Conservation (phyloP, 2,329 filamentous ascomycete genomes). For the Tolypocladium inflatum region DNA sequence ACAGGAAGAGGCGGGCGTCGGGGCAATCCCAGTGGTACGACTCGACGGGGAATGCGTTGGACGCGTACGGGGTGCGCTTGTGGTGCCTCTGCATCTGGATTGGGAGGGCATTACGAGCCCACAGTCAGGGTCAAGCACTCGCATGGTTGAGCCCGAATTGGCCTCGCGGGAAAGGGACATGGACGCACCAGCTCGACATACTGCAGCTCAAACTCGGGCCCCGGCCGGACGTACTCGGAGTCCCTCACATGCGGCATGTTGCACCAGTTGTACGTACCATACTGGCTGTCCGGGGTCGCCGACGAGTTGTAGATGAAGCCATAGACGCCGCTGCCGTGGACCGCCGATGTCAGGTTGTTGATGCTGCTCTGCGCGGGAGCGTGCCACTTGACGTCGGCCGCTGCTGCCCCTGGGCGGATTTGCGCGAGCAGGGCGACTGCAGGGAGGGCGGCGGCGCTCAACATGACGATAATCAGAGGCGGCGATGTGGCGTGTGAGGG, state of each 20-base stretch:
- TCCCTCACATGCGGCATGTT: slow-evolving; percentile 79
- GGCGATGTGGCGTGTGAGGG: background rate
- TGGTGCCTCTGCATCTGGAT: slow-evolving; percentile 68
- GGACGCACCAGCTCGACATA: slow-evolving; percentile 64
- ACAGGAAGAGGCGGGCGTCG: slow-evolving; percentile 61
- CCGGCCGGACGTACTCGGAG: slow-evolving; percentile 50
- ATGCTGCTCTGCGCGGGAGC: slow-evolving; percentile 44
- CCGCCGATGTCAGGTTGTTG: slow-evolving; percentile 50
- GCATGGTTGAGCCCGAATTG: background rate
- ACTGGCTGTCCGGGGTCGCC: slow-evolving; percentile 40
- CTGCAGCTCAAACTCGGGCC: slow-evolving; percentile 49
- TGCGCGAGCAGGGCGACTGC: background rate
- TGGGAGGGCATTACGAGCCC: background rate
- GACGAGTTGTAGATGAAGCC: slow-evolving; percentile 69
- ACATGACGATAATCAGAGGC: background rate
- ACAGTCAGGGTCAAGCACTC: background rate
- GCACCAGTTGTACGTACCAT: slow-evolving; percentile 70
- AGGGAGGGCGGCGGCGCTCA: background rate
- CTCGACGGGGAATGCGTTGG: slow-evolving; percentile 69
- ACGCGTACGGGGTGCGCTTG: slow-evolving; percentile 72
- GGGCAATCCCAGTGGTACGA: slow-evolving; percentile 64
- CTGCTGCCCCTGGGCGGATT: background rate
- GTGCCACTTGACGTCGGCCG: slow-evolving; percentile 46
- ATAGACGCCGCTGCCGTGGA: slow-evolving; percentile 54
- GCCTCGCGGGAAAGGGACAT: background rate